A percentile compares a stretch with the other conserved stretches of the same genome.
Conservation (phyloP, 441 rosid genomes). For the Codiaeum variegatum region DNA sequence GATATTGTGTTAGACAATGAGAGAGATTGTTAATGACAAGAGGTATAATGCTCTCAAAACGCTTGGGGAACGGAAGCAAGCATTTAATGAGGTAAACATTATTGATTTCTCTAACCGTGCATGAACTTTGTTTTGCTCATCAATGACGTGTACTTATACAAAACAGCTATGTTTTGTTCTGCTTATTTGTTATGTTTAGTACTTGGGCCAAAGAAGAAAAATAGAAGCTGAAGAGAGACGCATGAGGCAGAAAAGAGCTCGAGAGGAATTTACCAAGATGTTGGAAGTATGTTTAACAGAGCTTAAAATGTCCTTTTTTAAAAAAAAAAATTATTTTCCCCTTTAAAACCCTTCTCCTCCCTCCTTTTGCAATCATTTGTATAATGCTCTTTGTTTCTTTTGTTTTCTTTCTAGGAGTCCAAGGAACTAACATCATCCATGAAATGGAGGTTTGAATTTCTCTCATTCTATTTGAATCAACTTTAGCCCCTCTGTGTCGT, state of each 20-base stretch:
- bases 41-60: conserved; percentile 89
- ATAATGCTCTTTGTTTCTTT: conserved; percentile 19
- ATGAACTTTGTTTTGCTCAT: not conserved
- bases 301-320: conserved; percentile 10
- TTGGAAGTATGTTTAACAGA: conserved; percentile 62
- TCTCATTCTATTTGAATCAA: conserved; percentile 6
- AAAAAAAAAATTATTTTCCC: too few species aligned
- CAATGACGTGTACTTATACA: not conserved
- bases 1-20: conserved; percentile 55
- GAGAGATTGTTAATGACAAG: conserved; percentile 84
- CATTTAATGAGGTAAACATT: conserved; percentile 85
- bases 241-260: conserved; percentile 86
- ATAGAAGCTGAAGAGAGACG: conserved; percentile 96
- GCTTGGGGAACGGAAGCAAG: conserved; percentile 95
- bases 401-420: conserved; percentile 60
- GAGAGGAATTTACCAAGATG: conserved; percentile 89
- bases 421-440: conserved; percentile 75
- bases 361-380: conserved; percentile 12
- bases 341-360: not conserved
- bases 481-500: not conserved
- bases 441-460: conserved; percentile 79
- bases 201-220: conserved; percentile 94
- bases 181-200: conserved; percentile 40
- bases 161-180: too few species aligned
- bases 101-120: conserved; percentile 9